A percentile compares a stretch with the other conserved stretches of the same genome.
phyloP scores from a whole-genome alignment of 1,284 basidiomycete genomes.

The Fomitopsis betulina region DNA sequence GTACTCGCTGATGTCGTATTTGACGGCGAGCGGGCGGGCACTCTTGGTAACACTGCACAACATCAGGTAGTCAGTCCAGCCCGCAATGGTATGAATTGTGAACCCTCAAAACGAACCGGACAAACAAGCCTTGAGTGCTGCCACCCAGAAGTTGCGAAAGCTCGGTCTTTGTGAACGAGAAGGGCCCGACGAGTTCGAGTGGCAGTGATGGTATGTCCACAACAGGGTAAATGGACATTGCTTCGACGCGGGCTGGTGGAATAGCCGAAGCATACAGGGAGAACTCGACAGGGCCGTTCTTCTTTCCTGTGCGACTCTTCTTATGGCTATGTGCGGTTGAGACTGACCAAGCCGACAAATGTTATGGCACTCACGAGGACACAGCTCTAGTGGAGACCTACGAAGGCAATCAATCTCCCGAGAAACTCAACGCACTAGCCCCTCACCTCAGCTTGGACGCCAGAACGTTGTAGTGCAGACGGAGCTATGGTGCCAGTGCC shows the following conservation, averaged over 20 bases:
- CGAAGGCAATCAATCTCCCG: background rate
- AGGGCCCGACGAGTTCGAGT: constrained; percentile 1
- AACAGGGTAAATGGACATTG: constrained; percentile 9
- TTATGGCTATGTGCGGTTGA: constrained; percentile 3
- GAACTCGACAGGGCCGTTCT: constrained; percentile 5
- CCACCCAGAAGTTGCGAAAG: constrained; percentile 18
- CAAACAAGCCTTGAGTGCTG: constrained; percentile 15
- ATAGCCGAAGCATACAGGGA: constrained; percentile 11
- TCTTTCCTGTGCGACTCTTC: background rate
- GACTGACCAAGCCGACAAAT: background rate
- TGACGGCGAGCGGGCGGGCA: constrained; percentile 13
- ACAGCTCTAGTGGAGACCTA: background rate
- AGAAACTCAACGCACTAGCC: background rate
- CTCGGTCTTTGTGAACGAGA: constrained; percentile 15
- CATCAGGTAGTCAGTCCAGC: background rate
- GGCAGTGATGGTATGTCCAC: constrained; percentile 9
- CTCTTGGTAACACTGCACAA: constrained; percentile 12
- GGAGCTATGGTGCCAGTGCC: background rate
- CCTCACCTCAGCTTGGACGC: background rate
- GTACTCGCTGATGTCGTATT: constrained; percentile 13
- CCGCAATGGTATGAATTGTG: background rate
- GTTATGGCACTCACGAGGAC: background rate
- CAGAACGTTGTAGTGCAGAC: background rate
- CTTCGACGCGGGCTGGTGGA: constrained; percentile 7
- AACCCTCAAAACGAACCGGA: constrained; percentile 8